Evolutionary conservation across 1,284 basidiomycete species (phyloP).

Genomic region (Phlebopus sp.): DNA sequence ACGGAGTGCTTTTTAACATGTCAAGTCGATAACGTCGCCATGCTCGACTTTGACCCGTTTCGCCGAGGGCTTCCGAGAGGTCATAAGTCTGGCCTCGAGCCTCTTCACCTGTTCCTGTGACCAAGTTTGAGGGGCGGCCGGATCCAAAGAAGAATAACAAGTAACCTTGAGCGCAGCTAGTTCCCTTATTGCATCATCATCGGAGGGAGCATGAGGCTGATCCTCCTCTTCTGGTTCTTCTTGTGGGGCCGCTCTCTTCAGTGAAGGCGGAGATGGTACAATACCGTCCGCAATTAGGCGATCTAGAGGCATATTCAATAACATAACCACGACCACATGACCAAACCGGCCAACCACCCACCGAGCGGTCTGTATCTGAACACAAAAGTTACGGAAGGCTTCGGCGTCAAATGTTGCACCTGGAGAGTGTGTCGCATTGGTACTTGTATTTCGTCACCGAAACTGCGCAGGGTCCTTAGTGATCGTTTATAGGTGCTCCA

Average conservation of each 20-base stretch:
- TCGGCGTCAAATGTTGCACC: slow-evolving; percentile 1
- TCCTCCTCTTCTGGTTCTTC: background rate
- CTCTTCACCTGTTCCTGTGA: slow-evolving; percentile 7
- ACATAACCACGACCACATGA: background rate
- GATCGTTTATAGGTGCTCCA: background rate
- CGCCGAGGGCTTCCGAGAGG: slow-evolving; percentile 9
- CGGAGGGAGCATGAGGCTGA: background rate
- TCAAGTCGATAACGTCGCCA: slow-evolving; percentile 6
- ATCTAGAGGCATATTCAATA: background rate
- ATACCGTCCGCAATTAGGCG: slow-evolving; percentile 9
- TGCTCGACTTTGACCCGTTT: slow-evolving; percentile 9
- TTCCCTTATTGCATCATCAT: slow-evolving; percentile 1
- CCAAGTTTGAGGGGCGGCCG: slow-evolving; percentile 9
- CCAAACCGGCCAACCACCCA: background rate
- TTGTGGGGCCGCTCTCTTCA: slow-evolving; percentile 4
- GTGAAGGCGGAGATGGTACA: slow-evolving; percentile 2
- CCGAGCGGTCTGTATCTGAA: slow-evolving; percentile 9
- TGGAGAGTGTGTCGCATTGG: background rate
- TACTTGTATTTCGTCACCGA: slow-evolving; percentile 3
- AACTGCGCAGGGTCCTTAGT: background rate
- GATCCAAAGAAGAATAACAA: slow-evolving; percentile 11
- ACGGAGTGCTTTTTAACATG: slow-evolving; percentile 8
- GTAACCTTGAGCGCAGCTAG: slow-evolving; percentile 3
- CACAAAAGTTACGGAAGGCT: slow-evolving; percentile 5
- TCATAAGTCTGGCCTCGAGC: slow-evolving; percentile 2